A percentile compares a stretch with the other conserved stretches of the same genome.
Evolutionary conservation across 2,329 filamentous ascomycete species (phyloP).

Genomic region (Alternaria consortialis): DNA sequence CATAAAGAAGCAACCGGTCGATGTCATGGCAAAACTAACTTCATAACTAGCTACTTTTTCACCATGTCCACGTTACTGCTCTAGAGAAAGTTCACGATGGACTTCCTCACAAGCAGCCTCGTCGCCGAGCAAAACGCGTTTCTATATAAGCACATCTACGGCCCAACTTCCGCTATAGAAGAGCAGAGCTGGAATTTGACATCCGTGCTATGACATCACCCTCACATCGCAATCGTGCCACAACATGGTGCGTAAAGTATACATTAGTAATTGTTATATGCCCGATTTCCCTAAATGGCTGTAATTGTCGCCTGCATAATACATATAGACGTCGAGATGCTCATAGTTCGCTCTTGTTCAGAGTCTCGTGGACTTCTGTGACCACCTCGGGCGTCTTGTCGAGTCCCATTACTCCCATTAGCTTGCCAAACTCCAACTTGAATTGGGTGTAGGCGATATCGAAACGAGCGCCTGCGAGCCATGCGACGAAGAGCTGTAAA

Average conservation of each 20-base stretch:
- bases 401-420: conserved; percentile 31
- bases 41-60: conserved; percentile 44
- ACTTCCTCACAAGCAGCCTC: conserved; percentile 32
- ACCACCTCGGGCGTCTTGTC: conserved; percentile 22
- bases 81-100: conserved; percentile 17
- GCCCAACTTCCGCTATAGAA: conserved; percentile 89
- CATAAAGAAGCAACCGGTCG: conserved; percentile 18
- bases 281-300: conserved; percentile 23
- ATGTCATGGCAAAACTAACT: conserved; percentile 69
- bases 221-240: not conserved
- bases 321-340: conserved; percentile 36
- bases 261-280: conserved; percentile 38
- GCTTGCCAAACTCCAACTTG: conserved; percentile 58
- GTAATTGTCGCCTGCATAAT: conserved; percentile 38
- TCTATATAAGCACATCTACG: conserved; percentile 85
- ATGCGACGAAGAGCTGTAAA: conserved; percentile 76
- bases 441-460: conserved; percentile 72
- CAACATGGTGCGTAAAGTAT: conserved; percentile 14
- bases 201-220: conserved; percentile 79
- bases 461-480: conserved; percentile 82
- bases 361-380: conserved; percentile 32
- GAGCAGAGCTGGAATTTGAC: conserved; percentile 98
- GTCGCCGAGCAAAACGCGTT: conserved; percentile 40
- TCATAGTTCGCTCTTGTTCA: conserved; percentile 56
- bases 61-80: conserved; percentile 34